These are phyloP conservation scores for Peniophora sp. DNA, from an alignment of 1,284 basidiomycete genomes.

Conservation along the genomic window DNA sequence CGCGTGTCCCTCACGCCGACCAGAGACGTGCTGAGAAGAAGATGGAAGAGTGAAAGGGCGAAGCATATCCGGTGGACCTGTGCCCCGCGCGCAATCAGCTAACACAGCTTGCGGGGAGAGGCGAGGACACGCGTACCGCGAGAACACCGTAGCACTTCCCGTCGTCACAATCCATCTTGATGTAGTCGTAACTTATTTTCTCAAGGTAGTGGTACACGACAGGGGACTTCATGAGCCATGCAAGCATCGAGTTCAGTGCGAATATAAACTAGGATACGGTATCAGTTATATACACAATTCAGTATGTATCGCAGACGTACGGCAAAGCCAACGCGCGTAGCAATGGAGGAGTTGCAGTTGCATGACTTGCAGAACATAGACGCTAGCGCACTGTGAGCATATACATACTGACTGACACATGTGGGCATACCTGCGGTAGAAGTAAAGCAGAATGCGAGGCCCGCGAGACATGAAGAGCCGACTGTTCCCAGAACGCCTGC, in stretches of 20 bases:
- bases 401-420: constrained; percentile 2
- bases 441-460: constrained; percentile 75
- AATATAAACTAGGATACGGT: constrained; percentile 73
- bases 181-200: constrained; percentile 92
- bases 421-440: constrained; percentile 64
- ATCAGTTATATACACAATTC: not conserved
- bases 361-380: constrained; percentile 98
- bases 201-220: constrained; percentile 84
- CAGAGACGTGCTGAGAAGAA: constrained; percentile 71
- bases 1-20: constrained; percentile 87
- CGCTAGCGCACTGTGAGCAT: constrained; percentile 34
- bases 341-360: constrained; percentile 98
- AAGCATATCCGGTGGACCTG: constrained; percentile 97
- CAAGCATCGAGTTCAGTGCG: constrained; percentile 90
- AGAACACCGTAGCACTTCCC: constrained; percentile 96
- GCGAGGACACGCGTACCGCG: constrained; percentile 52
- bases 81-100: not conserved
- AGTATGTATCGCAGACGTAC: constrained; percentile 34
- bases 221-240: constrained; percentile 93
- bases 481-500: constrained; percentile 73
- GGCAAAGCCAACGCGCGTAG: constrained; percentile 94
- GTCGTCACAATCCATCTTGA: constrained; percentile 94
- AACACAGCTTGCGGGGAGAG: not conserved
- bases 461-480: constrained; percentile 74
- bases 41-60: constrained; percentile 86